phyloP scores from a whole-genome alignment of 2,329 filamentous ascomycete genomes.

The Monosporascus ibericus region DNA sequence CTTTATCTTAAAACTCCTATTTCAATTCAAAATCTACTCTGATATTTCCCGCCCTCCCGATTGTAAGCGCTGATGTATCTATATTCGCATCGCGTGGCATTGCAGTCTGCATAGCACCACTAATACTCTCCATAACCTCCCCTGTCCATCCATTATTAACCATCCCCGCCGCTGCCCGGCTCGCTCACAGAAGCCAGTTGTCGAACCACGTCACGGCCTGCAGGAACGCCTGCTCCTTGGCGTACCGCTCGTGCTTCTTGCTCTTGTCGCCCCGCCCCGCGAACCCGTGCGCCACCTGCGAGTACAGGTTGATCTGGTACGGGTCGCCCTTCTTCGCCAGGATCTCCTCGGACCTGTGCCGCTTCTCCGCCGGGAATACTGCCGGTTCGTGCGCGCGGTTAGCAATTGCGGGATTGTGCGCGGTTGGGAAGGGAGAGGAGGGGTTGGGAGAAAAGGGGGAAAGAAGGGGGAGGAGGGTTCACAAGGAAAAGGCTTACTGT shows the following conservation, averaged over 20 bases:
- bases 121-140: too few species aligned
- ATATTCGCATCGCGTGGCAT: too few species aligned
- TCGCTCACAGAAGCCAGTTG: conserved; percentile 17
- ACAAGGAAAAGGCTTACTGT: conserved; percentile 18
- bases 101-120: too few species aligned
- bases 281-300: conserved; percentile 68
- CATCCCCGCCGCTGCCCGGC: conserved; percentile 5
- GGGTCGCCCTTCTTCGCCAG: conserved; percentile 49
- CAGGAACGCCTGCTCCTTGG: conserved; percentile 74
- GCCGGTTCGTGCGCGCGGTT: neutral
- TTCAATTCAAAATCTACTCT: too few species aligned
- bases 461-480: neutral
- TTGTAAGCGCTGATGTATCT: too few species aligned
- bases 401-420: neutral
- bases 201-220: conserved; percentile 78
- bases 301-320: conserved; percentile 75
- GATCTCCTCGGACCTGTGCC: conserved; percentile 60
- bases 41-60: too few species aligned
- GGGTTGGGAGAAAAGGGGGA: neutral
- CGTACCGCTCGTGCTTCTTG: conserved; percentile 54
- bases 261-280: conserved; percentile 59
- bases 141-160: neutral
- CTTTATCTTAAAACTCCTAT: too few species aligned
- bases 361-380: conserved; percentile 56
- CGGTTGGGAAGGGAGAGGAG: neutral